Base-by-base conservation (phyloP, 176 grass and related monocot genomes). In the Oryza meridionalis region DNA sequence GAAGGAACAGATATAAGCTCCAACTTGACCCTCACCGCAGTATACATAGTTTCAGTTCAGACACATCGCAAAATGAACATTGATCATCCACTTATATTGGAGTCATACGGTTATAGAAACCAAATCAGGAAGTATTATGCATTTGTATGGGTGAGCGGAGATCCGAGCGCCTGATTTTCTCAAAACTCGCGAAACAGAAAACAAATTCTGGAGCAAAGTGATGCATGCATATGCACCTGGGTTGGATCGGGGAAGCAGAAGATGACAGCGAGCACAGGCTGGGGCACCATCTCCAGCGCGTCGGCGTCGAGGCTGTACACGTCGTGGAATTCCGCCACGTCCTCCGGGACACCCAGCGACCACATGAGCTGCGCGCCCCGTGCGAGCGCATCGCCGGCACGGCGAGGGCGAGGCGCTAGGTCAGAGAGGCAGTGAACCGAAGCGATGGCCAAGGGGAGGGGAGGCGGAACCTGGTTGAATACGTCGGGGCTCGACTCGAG, bases 401-500 rank as follows among this genome's bases (percentile, higher is more conserved):
- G 38, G 63, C 63, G 26, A 29, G n/a, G 26, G 49, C 49, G 26
- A 29, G n/a, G 37, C 13, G 50, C 37, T 76, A 15, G 21, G 76
- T 70, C 47, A 63, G 38, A 80, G 33, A 10, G 42, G 9, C 9
- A 5, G 11, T 27, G 1, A 7, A 2, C 65, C 7, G 42, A 43
- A 69, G 11, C 22, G 17, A 62, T 44, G 49, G 11, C 22, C n/a
- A 21, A 0, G 22, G 13, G 8, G 3, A 59, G 11, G 59, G 4
- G 1, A 32, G 43, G 70, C 2, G 32, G 13, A 50, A 94, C 95
- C 92, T 97, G 90, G 76, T 93, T 94, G 82, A 97, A 91, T 5
- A 97, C 92, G 43, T 91, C 92, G 3, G 95, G 95, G 61, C 79
- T 93, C 31, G 95, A 93, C 86, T 97, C 95, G 62, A 97, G 86